Conservation (phyloP, 228 moss, liverwort and hornwort species). For the Sphagnum fallax region DNA sequence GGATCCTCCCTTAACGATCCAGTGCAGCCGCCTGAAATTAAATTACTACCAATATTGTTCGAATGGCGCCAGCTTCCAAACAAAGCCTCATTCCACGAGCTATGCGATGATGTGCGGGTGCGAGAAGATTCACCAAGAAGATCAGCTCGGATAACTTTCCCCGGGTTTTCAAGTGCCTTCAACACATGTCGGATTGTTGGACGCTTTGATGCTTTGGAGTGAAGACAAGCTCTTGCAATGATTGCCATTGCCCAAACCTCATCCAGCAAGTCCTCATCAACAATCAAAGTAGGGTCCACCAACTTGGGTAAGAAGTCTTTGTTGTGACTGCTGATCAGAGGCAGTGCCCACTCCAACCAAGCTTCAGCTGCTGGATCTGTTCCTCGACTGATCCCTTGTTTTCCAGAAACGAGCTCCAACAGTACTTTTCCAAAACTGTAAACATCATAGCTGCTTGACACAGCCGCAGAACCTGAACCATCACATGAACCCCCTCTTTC, state of each 20-base stretch:
- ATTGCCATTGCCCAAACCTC: slow-evolving; percentile 99
- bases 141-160: slow-evolving; percentile 90
- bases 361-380: slow-evolving; percentile 72
- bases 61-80: slow-evolving; percentile 88
- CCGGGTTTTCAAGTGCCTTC: slow-evolving; percentile 91
- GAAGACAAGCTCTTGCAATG: slow-evolving; percentile 81
- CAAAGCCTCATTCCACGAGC: slow-evolving; percentile 92
- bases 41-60: neutral
- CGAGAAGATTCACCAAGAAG: slow-evolving; percentile 73
- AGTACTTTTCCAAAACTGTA: slow-evolving; percentile 94
- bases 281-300: slow-evolving; percentile 86
- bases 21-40: slow-evolving; percentile 7
- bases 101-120: slow-evolving; percentile 64
- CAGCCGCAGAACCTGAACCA: slow-evolving; percentile 58
- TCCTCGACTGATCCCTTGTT: slow-evolving; percentile 74
- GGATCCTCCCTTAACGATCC: slow-evolving; percentile 13
- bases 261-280: slow-evolving; percentile 88
- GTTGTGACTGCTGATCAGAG: slow-evolving; percentile 77
- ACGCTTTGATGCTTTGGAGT: slow-evolving; percentile 78
- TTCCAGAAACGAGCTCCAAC: slow-evolving; percentile 89
- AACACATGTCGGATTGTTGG: slow-evolving; percentile 89
- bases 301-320: slow-evolving; percentile 84
- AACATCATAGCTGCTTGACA: slow-evolving; percentile 61
- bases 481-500: neutral
- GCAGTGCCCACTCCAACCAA: slow-evolving; percentile 97